Base-by-base conservation (phyloP, 2,329 filamentous ascomycete genomes). In the Exophiala sp. region DNA sequence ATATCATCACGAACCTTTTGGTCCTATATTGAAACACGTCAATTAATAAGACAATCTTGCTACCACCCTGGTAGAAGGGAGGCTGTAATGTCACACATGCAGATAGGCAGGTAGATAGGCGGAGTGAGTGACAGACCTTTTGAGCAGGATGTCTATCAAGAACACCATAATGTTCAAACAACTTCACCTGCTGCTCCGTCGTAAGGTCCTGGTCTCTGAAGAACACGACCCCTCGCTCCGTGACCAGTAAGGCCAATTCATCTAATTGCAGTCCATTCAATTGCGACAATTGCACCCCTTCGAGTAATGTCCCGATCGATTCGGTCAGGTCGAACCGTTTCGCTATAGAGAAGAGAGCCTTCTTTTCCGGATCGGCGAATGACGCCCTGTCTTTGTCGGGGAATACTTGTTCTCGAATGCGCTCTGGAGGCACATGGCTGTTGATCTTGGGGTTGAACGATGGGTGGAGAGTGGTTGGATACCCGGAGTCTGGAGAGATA, bases 211-310 rank as follows among this genome's bases (percentile, higher is more conserved):
- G 74, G 27, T 75, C 66, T n/a, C 73, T 72, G 63, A 77, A 76
- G 27, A 73, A 72, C 10, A 77, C 68, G 6, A 77, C 73, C 0
- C 73, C 73, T 1, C 73, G 66, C 71, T 88, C 77, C 8, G 86
- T 81, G 13, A 89, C 83, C 55, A 84, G 82, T 0, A 74, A 61
- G 0, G 75, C 75, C 2, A 78, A 65, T 48, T 78, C 75, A 55
- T 78, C 74, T 2, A 76, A 67, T 21, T 77, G 74, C 9, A 67
- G 58, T 2, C 66, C 63, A 1, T 59, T 69, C 6, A 78, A 61
- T 16, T 70, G 68, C 0, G 71, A 74, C 1, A 77, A 64, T 49
- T 78, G 73, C 2, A 73, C 56, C 40, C 62, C 58, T 46, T 66
- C 59, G 53, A 69, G 59, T 27, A 68, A 55, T 2, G 66, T 69